Conservation (phyloP, 345 rosid species). For the Eucalyptus erythrocorys region DNA sequence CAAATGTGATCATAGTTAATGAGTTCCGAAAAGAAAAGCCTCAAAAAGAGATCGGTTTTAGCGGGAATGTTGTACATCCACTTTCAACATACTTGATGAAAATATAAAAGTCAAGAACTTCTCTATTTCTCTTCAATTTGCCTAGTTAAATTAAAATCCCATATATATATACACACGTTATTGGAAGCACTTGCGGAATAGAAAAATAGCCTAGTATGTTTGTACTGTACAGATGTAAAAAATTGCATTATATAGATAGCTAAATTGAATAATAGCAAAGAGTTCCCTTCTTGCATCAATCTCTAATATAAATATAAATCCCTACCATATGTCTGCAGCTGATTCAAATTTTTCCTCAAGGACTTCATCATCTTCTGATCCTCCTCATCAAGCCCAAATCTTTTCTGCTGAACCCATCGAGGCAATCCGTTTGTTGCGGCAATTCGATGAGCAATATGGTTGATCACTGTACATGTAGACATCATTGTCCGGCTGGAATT, state of each 20-base stretch:
- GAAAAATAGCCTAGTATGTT: too few relatives aligned
- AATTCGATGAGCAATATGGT: constrained; percentile 23
- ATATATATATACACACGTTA: fast-evolving
- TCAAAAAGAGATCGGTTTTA: not conserved
- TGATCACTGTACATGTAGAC: constrained; percentile 16
- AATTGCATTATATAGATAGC: not conserved
- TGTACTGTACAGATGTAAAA: not conserved
- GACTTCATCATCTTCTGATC: not conserved
- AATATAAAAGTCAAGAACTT: too few relatives aligned
- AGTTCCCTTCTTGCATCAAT: not conserved
- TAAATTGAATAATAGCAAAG: not conserved
- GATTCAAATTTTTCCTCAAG: not conserved
- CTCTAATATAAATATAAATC: not conserved
- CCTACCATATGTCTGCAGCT: not conserved
- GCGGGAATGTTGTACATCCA: not conserved
- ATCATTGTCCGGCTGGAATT: not conserved
- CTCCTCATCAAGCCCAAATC: not conserved
- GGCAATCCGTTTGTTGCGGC: constrained; percentile 9
- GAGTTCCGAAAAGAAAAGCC: not conserved
- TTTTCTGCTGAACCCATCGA: constrained; percentile 16
- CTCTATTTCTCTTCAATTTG: too few relatives aligned
- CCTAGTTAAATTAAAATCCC: too few relatives aligned
- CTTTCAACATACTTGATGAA: too few relatives aligned
- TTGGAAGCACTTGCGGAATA: too few relatives aligned
- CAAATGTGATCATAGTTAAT: not conserved